A percentile compares a stretch with the other conserved stretches of the same genome.
phyloP scores from a whole-genome alignment of 2,329 filamentous ascomycete genomes.

The Orbilia brochopaga region DNA sequence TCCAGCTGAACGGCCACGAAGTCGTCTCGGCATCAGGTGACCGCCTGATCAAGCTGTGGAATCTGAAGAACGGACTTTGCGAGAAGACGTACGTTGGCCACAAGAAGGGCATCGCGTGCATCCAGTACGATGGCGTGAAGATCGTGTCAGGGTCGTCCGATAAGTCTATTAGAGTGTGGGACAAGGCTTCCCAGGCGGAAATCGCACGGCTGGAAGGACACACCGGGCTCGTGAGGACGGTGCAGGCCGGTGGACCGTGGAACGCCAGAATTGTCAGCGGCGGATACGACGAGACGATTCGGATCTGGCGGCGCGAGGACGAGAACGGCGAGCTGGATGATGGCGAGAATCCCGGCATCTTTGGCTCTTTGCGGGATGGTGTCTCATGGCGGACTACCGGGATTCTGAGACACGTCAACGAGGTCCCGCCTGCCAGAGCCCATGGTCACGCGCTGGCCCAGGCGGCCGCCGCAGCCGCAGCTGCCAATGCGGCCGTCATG shows the following conservation, averaged over 20 bases:
- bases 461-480: constrained; percentile 37
- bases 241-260: constrained; percentile 75
- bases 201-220: constrained; percentile 87
- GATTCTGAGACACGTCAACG: constrained; percentile 54
- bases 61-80: constrained; percentile 79
- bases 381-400: constrained; percentile 57
- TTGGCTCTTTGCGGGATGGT: constrained; percentile 66
- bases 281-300: constrained; percentile 93
- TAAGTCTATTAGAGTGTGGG: constrained; percentile 93
- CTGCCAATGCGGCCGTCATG: constrained; percentile 28
- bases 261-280: constrained; percentile 97
- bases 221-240: constrained; percentile 82
- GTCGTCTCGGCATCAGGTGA: constrained; percentile 96
- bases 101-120: constrained; percentile 93
- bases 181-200: constrained; percentile 81
- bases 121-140: constrained; percentile 90
- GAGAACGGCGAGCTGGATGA: constrained; percentile 80
- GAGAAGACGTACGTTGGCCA: constrained; percentile 82
- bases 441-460: constrained; percentile 22
- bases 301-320: constrained; percentile 88
- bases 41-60: constrained; percentile 91
- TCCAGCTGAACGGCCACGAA: constrained; percentile 83
- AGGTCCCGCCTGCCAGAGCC: constrained; percentile 25
- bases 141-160: constrained; percentile 97
- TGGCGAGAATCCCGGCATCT: constrained; percentile 75